A percentile compares a stretch with the other conserved stretches of the same genome.
These are phyloP conservation scores for Solanum habrochaites DNA, from an alignment of 257 asterid species.

Conservation along the genomic window DNA sequence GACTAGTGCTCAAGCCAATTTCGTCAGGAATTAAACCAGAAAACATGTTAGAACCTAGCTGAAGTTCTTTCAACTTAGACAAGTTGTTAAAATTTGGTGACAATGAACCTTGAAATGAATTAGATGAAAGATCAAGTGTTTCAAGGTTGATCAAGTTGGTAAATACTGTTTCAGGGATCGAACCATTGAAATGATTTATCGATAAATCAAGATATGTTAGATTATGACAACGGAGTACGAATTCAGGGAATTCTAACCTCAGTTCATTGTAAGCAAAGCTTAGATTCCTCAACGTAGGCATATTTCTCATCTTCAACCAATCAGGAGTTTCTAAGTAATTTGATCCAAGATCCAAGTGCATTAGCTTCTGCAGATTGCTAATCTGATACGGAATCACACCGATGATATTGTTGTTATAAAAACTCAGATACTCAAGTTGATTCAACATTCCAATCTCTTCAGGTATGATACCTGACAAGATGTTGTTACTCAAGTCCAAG, in stretches of 20 bases:
- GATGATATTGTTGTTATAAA: conserved; percentile 37
- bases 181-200: conserved; percentile 35
- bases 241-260: conserved; percentile 42
- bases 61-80: conserved; percentile 36
- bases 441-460: conserved; percentile 48
- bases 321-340: conserved; percentile 44
- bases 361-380: conserved; percentile 41
- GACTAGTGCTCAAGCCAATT: conserved; percentile 19
- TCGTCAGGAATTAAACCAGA: conserved; percentile 41
- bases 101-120: conserved; percentile 41
- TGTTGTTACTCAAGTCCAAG: conserved; percentile 62
- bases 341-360: conserved; percentile 53
- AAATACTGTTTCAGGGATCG: conserved; percentile 47
- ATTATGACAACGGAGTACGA: conserved; percentile 37
- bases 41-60: conserved; percentile 26
- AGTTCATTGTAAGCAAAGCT: conserved; percentile 33
- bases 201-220: conserved; percentile 58
- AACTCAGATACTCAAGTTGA: conserved; percentile 29
- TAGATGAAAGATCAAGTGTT: conserved; percentile 30
- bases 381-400: conserved; percentile 59
- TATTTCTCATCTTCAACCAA: conserved; percentile 43
- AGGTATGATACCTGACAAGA: conserved; percentile 32
- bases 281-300: conserved; percentile 44
- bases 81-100: conserved; percentile 34
- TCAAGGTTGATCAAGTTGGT: conserved; percentile 35